A percentile compares a stretch with the other conserved stretches of the same genome.
phyloP scores from a whole-genome alignment of 768 basidiomycete species.

The Tylopilus rubrobrunneus region DNA sequence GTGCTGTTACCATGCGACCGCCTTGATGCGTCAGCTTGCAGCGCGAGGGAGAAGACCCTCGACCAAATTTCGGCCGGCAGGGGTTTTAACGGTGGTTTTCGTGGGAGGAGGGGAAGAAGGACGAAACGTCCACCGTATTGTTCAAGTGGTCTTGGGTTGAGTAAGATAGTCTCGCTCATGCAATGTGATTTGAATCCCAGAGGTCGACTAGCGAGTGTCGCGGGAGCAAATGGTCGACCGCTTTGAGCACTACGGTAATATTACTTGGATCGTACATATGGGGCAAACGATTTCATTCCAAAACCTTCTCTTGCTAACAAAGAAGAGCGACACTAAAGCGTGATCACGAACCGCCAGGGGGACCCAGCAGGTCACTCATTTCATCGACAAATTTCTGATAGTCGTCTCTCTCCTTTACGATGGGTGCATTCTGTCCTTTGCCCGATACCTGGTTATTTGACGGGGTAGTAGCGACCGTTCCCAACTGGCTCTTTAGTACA shows the following conservation, averaged over 20 bases:
- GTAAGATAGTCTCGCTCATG: constrained; percentile 44
- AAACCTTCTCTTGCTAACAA: background rate
- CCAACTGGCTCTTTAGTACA: constrained; percentile 58
- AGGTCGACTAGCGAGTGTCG: background rate
- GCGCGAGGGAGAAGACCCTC: constrained; percentile 46
- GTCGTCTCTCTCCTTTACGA: constrained; percentile 53
- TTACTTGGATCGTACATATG: background rate
- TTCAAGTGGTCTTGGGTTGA: constrained; percentile 67
- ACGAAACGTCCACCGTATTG: constrained; percentile 54
- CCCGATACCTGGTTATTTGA: constrained; percentile 13
- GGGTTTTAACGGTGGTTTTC: constrained; percentile 44
- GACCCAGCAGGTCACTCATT: constrained; percentile 61
- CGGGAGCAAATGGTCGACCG: constrained; percentile 1
- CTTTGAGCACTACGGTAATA: background rate
- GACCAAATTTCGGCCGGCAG: constrained; percentile 74
- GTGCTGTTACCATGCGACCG: constrained; percentile 5
- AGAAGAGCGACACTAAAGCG: background rate
- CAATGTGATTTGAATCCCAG: background rate
- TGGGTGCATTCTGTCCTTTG: constrained; percentile 20
- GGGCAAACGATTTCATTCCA: background rate
- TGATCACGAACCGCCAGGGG: constrained; percentile 13
- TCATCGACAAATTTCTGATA: constrained; percentile 77
- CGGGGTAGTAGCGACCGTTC: constrained; percentile 32
- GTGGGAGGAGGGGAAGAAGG: constrained; percentile 66
- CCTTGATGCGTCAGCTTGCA: constrained; percentile 13